Percentiles rank a stretch among this genome's conserved stretches.
These are phyloP conservation scores for Penstemon eatonii DNA, from an alignment of 257 asterid species.

Conservation along the genomic window DNA sequence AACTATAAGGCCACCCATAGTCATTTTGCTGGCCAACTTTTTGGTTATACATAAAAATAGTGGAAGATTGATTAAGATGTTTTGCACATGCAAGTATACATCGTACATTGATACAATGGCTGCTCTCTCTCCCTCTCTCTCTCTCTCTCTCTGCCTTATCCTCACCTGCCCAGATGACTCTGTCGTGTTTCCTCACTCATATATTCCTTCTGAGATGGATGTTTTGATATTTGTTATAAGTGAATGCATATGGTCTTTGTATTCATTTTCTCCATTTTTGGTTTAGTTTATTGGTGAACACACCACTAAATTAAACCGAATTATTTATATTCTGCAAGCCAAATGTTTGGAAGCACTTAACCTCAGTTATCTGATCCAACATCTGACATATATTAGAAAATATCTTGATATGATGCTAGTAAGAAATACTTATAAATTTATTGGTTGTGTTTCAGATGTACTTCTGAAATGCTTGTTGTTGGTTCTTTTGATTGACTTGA, in stretches of 20 bases:
- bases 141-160: no score
- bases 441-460: no score
- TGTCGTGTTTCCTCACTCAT: no score
- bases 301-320: not conserved
- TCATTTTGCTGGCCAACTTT: not conserved
- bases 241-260: not conserved
- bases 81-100: no score
- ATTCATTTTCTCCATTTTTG: not conserved
- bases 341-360: not conserved
- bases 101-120: not conserved
- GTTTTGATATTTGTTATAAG: not conserved
- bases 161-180: no score
- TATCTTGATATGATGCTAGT: constrained; percentile 2
- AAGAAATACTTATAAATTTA: not conserved
- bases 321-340: not conserved
- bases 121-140: not conserved
- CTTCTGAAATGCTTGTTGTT: not conserved
- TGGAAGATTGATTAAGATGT: no score
- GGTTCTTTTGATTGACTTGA: constrained; percentile 1
- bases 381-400: not conserved
- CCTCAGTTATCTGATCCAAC: no score
- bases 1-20: no score
- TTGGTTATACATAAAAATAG: not conserved
- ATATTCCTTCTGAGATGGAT: not conserved
- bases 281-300: constrained; percentile 1